Conservation (phyloP, 768 basidiomycete genomes). For the Lactarius hengduanensis region DNA sequence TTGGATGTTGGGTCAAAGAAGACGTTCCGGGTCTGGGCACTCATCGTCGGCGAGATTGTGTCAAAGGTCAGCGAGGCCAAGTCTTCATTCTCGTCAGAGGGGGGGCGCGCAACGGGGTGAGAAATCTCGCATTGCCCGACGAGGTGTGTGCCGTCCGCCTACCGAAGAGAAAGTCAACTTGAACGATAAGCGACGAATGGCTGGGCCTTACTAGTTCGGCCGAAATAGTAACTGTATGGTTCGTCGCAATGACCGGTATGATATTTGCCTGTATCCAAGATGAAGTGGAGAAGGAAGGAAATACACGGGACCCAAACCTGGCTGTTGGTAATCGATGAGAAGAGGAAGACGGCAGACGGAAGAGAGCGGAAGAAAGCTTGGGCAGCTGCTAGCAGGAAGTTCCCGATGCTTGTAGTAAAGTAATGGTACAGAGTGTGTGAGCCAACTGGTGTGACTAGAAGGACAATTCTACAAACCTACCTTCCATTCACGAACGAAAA, state of each 20-base stretch:
- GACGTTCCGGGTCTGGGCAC: constrained; percentile 55
- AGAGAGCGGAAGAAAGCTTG: constrained; percentile 89
- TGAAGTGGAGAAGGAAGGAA: constrained; percentile 22
- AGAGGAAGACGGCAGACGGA: constrained; percentile 91
- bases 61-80: constrained; percentile 30
- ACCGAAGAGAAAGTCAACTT: constrained; percentile 7
- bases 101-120: constrained; percentile 58
- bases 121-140: constrained; percentile 95
- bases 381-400: constrained; percentile 88
- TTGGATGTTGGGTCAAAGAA: constrained; percentile 61
- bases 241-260: constrained; percentile 88
- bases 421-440: neutral
- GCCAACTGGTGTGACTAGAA: neutral
- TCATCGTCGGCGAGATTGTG: constrained; percentile 43
- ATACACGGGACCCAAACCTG: constrained; percentile 39
- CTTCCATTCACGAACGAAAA: constrained; percentile 93
- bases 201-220: constrained; percentile 63
- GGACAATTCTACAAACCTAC: constrained; percentile 36
- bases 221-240: constrained; percentile 94
- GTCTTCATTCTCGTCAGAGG: constrained; percentile 28
- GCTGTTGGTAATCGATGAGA: constrained; percentile 87
- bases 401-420: constrained; percentile 61
- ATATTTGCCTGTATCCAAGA: constrained; percentile 59
- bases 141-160: constrained; percentile 75
- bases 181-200: constrained; percentile 23